phyloP scores from a whole-genome alignment of 345 rosid genomes.

The Ricinus communis region DNA sequence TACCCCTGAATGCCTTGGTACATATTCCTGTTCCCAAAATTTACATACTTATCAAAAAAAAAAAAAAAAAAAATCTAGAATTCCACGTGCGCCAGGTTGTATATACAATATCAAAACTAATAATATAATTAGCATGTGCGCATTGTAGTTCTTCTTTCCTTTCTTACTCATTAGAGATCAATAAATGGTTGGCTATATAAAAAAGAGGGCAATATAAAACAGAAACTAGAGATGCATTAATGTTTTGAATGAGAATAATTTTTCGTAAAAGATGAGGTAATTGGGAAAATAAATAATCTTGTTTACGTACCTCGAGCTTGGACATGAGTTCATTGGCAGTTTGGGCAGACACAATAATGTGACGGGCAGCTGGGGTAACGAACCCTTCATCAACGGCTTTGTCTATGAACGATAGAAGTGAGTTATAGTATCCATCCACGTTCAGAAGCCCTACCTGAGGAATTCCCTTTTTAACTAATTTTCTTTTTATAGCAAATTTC shows the following conservation, averaged over 20 bases:
- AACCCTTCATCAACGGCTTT: constrained; percentile 86
- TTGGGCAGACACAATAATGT: constrained; percentile 71
- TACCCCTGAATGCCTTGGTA: constrained; percentile 45
- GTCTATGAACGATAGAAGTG: constrained; percentile 68
- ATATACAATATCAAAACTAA: too few relatives aligned
- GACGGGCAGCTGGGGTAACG: constrained; percentile 64
- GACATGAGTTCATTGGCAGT: constrained; percentile 69
- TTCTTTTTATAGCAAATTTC: background rate
- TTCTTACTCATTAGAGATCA: too few relatives aligned
- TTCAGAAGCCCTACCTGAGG: constrained; percentile 69
- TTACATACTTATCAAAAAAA: background rate
- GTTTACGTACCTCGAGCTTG: constrained; percentile 60
- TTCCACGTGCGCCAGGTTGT: too few relatives aligned
- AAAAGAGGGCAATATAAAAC: too few relatives aligned
- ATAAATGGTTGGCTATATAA: too few relatives aligned
- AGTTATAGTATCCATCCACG: constrained; percentile 75
- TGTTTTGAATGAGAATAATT: too few relatives aligned
- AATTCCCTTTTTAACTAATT: too few relatives aligned
- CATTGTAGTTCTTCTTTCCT: too few relatives aligned
- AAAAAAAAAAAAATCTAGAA: background rate
- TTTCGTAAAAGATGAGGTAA: background rate
- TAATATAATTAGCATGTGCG: too few relatives aligned
- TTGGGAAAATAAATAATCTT: too few relatives aligned
- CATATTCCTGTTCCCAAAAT: constrained; percentile 48
- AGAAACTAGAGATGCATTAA: too few relatives aligned